Base-by-base conservation (phyloP, 2,329 filamentous ascomycete genomes). In the Penicillium concentricum region DNA sequence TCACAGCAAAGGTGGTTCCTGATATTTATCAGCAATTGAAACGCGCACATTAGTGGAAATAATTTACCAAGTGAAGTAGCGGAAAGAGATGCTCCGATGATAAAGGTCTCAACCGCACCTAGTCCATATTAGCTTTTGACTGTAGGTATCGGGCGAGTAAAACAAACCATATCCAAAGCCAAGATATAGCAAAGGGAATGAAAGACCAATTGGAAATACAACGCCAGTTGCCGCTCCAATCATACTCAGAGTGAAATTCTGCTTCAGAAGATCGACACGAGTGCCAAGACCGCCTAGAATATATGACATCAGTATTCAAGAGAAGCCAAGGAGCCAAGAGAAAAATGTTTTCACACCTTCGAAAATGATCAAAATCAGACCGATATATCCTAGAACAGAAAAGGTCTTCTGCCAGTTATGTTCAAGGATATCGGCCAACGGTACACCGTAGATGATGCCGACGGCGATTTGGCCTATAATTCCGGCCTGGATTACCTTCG, bases 301-400 rank as follows among this genome's bases (percentile, higher is more conserved):
- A 7, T 32, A 51, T 49, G 56, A 61, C 55, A 46, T 56, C 35
- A 55, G 58, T 48, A 42, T 39, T 16, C 20, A 51, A 54, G 41
- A 43, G 44, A 43, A 15, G 45, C 37, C 52, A 46, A 54, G 46
- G 26, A 47, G 41, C 30, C 34, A 47, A 35, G 46, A 48, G 12
- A 15, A 49, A 44, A 50, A 15, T 5, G 7, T 30, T 22, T 22
- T 32, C 45, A n/a, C 16, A 71, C 70, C 70, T 61, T 81, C 77
- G 54, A 81, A 81, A 39, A 81, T 81, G 54, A 82, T 80, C 38
- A 82, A 64, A 44, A 82, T 77, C 43, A 81, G 64, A 2, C 79
- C 79, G 18, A 81, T 67, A 61, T 81, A 81, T 20, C 79, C 79
- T 22, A 81, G 59, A 2, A 72, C 72, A 5, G 81, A 66, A 54